Evolutionary conservation across 2,329 filamentous ascomycete genomes (phyloP).

Genomic region (Tolypocladium tropicale): DNA sequence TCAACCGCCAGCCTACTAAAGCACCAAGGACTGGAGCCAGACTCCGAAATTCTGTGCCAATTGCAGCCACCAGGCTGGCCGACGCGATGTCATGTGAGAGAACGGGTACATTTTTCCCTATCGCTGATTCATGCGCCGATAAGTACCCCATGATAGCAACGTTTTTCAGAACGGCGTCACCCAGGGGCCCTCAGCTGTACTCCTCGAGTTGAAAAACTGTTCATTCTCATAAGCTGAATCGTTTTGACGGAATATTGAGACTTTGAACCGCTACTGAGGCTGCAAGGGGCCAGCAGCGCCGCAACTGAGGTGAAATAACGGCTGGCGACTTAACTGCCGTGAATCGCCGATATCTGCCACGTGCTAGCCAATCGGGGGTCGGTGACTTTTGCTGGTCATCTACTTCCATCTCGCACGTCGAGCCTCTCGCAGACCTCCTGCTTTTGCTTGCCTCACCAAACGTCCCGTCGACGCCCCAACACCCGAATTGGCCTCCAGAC

Average conservation of each 20-base stretch:
- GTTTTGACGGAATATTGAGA: too few relatives aligned
- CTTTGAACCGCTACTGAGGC: too few relatives aligned
- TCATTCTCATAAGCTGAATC: too few relatives aligned
- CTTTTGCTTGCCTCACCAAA: background rate
- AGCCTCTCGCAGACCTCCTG: constrained; percentile 1
- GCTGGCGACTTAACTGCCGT: constrained; percentile 3
- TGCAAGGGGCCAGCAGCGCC: too few relatives aligned
- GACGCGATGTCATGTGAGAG: constrained; percentile 4
- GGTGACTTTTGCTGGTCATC: constrained; percentile 7
- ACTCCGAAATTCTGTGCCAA: background rate
- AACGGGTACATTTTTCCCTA: background rate
- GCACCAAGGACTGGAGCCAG: background rate
- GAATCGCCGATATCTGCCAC: background rate
- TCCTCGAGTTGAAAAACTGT: background rate
- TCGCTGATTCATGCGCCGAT: background rate
- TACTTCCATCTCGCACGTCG: constrained; percentile 8
- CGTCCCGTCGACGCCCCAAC: background rate
- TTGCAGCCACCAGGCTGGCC: background rate
- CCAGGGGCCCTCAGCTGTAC: rapidly evolving
- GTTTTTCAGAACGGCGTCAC: background rate
- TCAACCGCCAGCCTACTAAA: background rate
- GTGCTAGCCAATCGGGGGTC: constrained; percentile 8
- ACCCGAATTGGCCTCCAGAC: constrained; percentile 3
- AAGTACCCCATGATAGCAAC: background rate
- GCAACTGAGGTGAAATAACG: background rate